Evolutionary conservation across 2,329 filamentous ascomycete genomes (phyloP).

Genomic region (Pseudopithomyces maydicus): DNA sequence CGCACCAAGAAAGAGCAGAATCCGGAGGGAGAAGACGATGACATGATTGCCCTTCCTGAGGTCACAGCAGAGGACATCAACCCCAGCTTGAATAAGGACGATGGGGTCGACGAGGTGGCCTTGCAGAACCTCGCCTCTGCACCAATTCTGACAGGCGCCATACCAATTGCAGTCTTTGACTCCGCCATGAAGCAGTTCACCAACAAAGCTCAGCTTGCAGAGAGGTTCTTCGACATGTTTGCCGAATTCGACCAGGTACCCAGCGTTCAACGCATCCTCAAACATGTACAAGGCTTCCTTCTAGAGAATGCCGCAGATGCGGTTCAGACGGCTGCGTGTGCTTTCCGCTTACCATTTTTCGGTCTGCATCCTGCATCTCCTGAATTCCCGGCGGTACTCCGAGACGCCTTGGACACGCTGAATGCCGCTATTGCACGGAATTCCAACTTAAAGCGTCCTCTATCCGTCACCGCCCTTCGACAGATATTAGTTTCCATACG

Average conservation of each 20-base stretch:
- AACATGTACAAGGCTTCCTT: conserved; percentile 74
- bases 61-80: conserved; percentile 68
- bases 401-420: conserved; percentile 67
- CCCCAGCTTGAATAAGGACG: conserved; percentile 58
- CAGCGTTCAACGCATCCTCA: conserved; percentile 68
- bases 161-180: conserved; percentile 90
- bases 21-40: conserved; percentile 54
- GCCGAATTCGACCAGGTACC: conserved; percentile 69
- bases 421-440: conserved; percentile 54
- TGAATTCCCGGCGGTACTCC: conserved; percentile 74
- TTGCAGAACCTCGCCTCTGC: conserved; percentile 71
- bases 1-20: conserved; percentile 49
- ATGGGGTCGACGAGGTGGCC: conserved; percentile 55
- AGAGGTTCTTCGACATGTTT: conserved; percentile 82
- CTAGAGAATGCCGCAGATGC: conserved; percentile 60
- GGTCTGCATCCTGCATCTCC: conserved; percentile 67
- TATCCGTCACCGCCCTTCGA: conserved; percentile 55
- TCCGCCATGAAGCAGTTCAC: conserved; percentile 79
- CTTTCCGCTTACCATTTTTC: conserved; percentile 72
- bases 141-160: conserved; percentile 88
- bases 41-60: conserved; percentile 63
- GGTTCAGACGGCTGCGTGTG: conserved; percentile 68
- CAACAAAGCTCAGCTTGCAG: conserved; percentile 68
- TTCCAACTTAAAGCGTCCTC: conserved; percentile 36
- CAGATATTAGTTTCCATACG: conserved; percentile 55